Conservation (phyloP, 2,329 filamentous ascomycete species). For the Phialophora tarda region DNA sequence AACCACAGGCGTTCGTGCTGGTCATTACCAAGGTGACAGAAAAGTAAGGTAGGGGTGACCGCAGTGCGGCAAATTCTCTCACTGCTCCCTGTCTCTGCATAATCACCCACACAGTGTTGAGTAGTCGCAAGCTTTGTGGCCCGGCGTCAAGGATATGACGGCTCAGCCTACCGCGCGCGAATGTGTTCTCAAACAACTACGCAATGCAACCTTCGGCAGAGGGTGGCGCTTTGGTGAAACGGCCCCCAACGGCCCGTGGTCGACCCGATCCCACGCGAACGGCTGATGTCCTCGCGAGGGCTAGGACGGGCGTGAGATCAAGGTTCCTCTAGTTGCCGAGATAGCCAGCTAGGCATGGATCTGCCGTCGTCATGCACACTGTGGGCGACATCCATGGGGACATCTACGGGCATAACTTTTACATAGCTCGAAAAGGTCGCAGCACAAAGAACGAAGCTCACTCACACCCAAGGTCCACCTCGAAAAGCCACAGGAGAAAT, state of each 20-base stretch:
- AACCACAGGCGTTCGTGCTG: too few relatives aligned
- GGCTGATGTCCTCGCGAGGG: constrained; percentile 5
- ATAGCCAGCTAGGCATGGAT: background rate
- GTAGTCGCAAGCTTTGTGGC: background rate
- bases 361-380: background rate
- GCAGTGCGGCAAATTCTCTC: background rate
- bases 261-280: background rate
- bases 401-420: background rate
- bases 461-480: constrained; percentile 4
- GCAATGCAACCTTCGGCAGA: background rate
- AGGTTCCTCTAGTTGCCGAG: constrained; percentile 1
- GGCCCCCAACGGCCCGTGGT: background rate
- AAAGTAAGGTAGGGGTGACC: too few relatives aligned
- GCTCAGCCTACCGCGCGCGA: background rate
- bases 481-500: constrained; percentile 13
- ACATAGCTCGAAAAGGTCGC: background rate
- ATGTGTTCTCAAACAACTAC: background rate
- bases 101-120: background rate
- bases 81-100: background rate
- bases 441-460: constrained; percentile 5
- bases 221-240: background rate
- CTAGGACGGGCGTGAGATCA: background rate
- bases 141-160: background rate
- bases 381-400: background rate
- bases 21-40: too few relatives aligned